Base-by-base conservation (phyloP, 2,329 filamentous ascomycete species). In the Fusarium albidum region DNA sequence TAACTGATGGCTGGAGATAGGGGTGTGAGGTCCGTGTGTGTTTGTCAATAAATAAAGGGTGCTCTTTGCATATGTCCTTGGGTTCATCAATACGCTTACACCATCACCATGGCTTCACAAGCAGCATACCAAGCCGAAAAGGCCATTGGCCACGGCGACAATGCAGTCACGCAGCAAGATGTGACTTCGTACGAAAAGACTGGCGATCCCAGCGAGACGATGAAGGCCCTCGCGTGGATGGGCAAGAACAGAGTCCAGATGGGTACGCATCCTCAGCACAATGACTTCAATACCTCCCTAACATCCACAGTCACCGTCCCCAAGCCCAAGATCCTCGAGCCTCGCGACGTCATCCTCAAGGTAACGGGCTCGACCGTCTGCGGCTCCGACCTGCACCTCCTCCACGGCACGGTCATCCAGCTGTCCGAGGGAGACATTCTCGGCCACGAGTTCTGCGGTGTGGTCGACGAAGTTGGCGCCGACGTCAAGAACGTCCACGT, bases 171-270 rank as follows among this genome's bases (percentile, higher is more conserved):
- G 1, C 75, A 80, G 13, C 90, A 94, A 57, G 86, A 95, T 67
- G 78, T 94, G 40, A 77, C 82, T 54, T 87, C 87, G 61, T 90
- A 89, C 50, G 46, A 55, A 17, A 34, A 67, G 21, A 64, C 73
- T 2, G 77, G 77, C 5, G 79, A 88, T 52, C 75, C 72, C 4
- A 75, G 71, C 6, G 82, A 86, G 64, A 88, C 74, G 13, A 95
- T 96, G 89, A 89, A 91, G 71, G 92, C 92, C 0, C 75, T 96
- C 12, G 83, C 83, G 3, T 96, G 92, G 92, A 85, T 89, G 73
- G 89, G 90, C 45, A 95, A 94, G 78, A 90, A 92, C 67, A 84
- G 79, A 26, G 90, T 96, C 39, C 75, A 89, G 68, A 78, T 96
- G 14, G 76, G 82, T 85, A 71, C 52, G 73, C 15, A 21, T 27